These are phyloP conservation scores for Mrakia gelida DNA, from an alignment of 768 basidiomycete genomes.

Conservation along the genomic window DNA sequence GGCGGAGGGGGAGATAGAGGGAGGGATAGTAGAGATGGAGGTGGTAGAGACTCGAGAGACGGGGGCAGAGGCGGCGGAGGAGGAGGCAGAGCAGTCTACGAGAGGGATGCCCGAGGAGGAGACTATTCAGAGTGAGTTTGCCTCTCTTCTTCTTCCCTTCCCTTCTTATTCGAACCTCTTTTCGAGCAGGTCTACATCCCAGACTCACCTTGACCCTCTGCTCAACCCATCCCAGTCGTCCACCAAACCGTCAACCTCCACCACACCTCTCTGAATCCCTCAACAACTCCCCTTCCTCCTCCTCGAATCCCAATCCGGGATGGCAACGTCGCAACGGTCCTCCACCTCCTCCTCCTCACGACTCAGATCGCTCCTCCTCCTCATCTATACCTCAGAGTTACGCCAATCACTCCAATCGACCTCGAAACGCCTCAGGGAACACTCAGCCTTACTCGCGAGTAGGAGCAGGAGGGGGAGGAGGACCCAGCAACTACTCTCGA, in stretches of 20 bases:
- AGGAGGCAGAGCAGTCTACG: slow-evolving; percentile 1
- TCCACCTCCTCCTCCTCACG: not conserved
- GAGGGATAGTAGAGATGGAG: not conserved
- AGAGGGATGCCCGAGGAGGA: not conserved
- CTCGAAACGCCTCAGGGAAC: slow-evolving; percentile 2
- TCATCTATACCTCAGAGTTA: not conserved
- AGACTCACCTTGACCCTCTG: not conserved
- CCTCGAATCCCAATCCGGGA: not conserved
- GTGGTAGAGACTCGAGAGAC: too few species aligned
- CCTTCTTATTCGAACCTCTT: not conserved
- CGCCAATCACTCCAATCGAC: not conserved
- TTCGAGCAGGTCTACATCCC: not conserved
- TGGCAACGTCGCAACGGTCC: not conserved
- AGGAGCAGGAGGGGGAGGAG: not conserved
- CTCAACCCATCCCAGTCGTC: not conserved
- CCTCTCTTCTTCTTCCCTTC: not conserved
- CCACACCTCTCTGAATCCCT: not conserved
- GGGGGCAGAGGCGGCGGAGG: not conserved
- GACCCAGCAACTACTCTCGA: not conserved
- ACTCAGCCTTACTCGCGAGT: not conserved
- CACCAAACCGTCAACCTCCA: not conserved
- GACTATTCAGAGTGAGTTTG: slow-evolving; percentile 9
- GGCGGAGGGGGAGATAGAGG: not conserved
- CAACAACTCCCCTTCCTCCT: not conserved
- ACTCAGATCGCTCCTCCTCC: not conserved